A percentile compares a stretch with the other conserved stretches of the same genome.
Conservation (phyloP, 192 early-diverging fungal genomes). For the Mortierella alpina region DNA sequence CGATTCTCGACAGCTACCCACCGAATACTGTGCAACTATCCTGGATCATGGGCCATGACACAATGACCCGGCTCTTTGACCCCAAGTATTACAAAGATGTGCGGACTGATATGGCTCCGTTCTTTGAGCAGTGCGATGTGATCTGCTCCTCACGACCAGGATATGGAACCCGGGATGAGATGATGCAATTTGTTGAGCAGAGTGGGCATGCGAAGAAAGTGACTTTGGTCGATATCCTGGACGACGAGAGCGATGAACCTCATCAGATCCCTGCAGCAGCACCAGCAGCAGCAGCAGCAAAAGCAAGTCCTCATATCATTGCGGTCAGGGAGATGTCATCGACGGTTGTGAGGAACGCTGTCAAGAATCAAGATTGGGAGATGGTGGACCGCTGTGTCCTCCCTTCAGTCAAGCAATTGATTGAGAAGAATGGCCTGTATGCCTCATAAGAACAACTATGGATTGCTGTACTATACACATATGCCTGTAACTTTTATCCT, state of each 20-base stretch:
- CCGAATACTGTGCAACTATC: conserved; percentile 50
- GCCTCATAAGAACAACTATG: neutral
- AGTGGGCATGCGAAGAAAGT: conserved; percentile 43
- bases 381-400: conserved; percentile 30
- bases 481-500: neutral
- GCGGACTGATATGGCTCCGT: conserved; percentile 58
- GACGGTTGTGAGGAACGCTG: conserved; percentile 43
- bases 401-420: conserved; percentile 23
- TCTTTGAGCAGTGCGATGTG: conserved; percentile 63
- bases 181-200: conserved; percentile 44
- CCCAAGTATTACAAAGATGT: conserved; percentile 76
- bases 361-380: conserved; percentile 37
- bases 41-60: conserved; percentile 87
- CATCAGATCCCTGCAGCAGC: neutral
- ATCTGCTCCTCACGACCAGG: conserved; percentile 63
- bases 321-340: conserved; percentile 44
- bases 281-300: too few relatives aligned
- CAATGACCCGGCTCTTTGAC: conserved; percentile 79
- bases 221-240: conserved; percentile 41
- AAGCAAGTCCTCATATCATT: neutral
- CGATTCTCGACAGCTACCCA: conserved; percentile 45
- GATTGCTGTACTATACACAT: neutral
- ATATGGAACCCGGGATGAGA: conserved; percentile 44
- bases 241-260: neutral
- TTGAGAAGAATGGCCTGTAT: conserved; percentile 36